Percentiles rank a stretch among this genome's conserved stretches.
phyloP scores from a whole-genome alignment of 768 basidiomycete genomes.

The Suillus variegatus region DNA sequence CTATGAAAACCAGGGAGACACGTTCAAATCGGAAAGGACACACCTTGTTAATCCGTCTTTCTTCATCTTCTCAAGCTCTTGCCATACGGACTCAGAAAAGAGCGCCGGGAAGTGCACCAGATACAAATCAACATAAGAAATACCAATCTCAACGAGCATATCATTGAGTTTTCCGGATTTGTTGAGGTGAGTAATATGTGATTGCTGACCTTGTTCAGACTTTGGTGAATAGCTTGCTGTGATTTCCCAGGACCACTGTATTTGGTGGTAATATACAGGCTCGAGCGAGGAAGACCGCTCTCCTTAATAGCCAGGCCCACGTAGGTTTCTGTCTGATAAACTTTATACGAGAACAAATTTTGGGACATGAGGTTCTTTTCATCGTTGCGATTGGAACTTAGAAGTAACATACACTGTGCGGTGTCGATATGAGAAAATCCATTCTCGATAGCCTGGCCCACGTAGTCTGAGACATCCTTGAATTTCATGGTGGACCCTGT shows the following conservation, averaged over 20 bases:
- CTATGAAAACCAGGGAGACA: neutral
- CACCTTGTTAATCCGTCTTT: conserved; percentile 39
- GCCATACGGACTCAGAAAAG: conserved; percentile 49
- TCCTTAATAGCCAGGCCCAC: conserved; percentile 45
- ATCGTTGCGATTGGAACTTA: neutral
- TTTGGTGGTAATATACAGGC: conserved; percentile 62
- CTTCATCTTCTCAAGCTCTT: conserved; percentile 55
- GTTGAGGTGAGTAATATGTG: neutral
- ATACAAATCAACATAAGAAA: conserved; percentile 68
- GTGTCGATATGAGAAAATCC: conserved; percentile 69
- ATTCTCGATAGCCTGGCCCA: conserved; percentile 56
- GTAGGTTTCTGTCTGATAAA: conserved; percentile 36
- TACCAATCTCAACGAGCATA: conserved; percentile 48
- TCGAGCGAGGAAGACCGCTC: conserved; percentile 44
- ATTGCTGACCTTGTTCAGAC: conserved; percentile 49
- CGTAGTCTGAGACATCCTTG: conserved; percentile 53
- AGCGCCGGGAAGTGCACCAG: conserved; percentile 52
- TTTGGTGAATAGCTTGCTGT: conserved; percentile 42
- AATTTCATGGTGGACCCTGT: conserved; percentile 46
- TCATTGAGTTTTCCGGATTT: neutral
- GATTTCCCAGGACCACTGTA: conserved; percentile 36
- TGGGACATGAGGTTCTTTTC: conserved; percentile 3
- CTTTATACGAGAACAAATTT: neutral
- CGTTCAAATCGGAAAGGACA: neutral
- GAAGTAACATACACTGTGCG: conserved; percentile 45